Conservation (phyloP, 2,329 filamentous ascomycete species). For the Aspergillus quadrilineatus region DNA sequence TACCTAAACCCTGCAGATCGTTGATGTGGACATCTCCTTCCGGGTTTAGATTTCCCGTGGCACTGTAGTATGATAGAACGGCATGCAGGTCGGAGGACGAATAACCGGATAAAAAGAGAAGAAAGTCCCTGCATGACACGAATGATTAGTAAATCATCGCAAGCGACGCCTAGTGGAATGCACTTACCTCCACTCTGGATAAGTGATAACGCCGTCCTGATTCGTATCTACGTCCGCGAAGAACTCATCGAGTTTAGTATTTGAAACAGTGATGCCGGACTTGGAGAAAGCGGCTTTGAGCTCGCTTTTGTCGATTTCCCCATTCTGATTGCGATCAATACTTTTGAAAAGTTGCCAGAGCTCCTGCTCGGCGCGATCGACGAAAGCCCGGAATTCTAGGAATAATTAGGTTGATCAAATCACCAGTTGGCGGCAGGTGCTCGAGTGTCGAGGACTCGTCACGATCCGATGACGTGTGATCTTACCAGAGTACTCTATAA, state of each 20-base stretch:
- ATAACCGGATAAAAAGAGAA: constrained; percentile 78
- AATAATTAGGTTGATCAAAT: constrained; percentile 23
- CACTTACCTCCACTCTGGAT: constrained; percentile 93
- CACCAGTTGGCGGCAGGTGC: constrained; percentile 21
- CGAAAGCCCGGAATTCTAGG: constrained; percentile 84
- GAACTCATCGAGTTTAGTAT: constrained; percentile 75
- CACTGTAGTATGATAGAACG: constrained; percentile 87
- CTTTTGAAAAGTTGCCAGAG: constrained; percentile 77
- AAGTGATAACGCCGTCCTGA: constrained; percentile 80
- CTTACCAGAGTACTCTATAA: constrained; percentile 86
- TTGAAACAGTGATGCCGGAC: constrained; percentile 76
- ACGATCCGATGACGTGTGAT: constrained; percentile 17
- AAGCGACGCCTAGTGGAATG: constrained; percentile 3
- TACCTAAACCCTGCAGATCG: constrained; percentile 95
- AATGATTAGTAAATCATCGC: constrained; percentile 11
- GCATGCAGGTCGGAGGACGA: constrained; percentile 65
- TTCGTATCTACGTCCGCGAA: constrained; percentile 89
- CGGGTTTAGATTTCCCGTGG: constrained; percentile 81
- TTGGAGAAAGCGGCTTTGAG: constrained; percentile 73
- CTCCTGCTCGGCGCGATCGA: constrained; percentile 81
- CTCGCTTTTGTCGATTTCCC: constrained; percentile 83
- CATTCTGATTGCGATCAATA: constrained; percentile 84
- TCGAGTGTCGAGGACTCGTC: constrained; percentile 11
- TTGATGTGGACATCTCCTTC: constrained; percentile 95
- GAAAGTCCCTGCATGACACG: constrained; percentile 68